Evolutionary conservation across 495 filamentous ascomycete species (phyloP).

Genomic region (Antarctomyces pellizariae): DNA sequence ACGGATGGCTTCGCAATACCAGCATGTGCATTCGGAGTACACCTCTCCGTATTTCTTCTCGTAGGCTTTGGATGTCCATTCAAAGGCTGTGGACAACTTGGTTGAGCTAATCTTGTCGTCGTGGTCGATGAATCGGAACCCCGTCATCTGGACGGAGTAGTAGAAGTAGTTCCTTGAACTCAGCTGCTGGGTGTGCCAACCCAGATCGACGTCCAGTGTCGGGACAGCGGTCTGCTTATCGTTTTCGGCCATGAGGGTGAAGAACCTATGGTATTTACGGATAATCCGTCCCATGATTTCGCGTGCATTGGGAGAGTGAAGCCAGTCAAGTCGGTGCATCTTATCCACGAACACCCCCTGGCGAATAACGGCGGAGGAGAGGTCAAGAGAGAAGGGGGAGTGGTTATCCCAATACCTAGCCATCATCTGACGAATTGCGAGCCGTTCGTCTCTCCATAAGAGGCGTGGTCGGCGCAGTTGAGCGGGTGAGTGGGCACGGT

Average conservation of each 20-base stretch:
- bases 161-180: slow-evolving; percentile 35
- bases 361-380: slow-evolving; percentile 56
- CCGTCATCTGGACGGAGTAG: slow-evolving; percentile 20
- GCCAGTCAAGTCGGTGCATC: slow-evolving; percentile 60
- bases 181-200: slow-evolving; percentile 55
- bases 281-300: slow-evolving; percentile 45
- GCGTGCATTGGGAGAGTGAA: slow-evolving; percentile 37
- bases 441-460: slow-evolving; percentile 16
- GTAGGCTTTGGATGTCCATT: slow-evolving; percentile 52
- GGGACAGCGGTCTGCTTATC: slow-evolving; percentile 39
- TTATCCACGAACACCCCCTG: slow-evolving; percentile 65
- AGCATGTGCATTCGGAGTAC: slow-evolving; percentile 72
- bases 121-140: slow-evolving; percentile 45
- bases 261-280: slow-evolving; percentile 46
- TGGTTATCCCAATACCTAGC: slow-evolving; percentile 58
- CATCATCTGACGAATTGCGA: slow-evolving; percentile 51
- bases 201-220: slow-evolving; percentile 72
- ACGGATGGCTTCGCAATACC: slow-evolving; percentile 68
- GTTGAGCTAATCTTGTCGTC: slow-evolving; percentile 62
- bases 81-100: slow-evolving; percentile 36
- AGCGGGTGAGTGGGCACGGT: neutral
- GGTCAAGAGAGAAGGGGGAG: slow-evolving; percentile 45
- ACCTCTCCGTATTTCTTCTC: slow-evolving; percentile 35
- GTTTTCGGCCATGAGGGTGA: slow-evolving; percentile 35
- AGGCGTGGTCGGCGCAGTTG: slow-evolving; percentile 1